These are phyloP conservation scores for Alternaria hordeiaustralica DNA, from an alignment of 2,329 filamentous ascomycete species.

Conservation along the genomic window DNA sequence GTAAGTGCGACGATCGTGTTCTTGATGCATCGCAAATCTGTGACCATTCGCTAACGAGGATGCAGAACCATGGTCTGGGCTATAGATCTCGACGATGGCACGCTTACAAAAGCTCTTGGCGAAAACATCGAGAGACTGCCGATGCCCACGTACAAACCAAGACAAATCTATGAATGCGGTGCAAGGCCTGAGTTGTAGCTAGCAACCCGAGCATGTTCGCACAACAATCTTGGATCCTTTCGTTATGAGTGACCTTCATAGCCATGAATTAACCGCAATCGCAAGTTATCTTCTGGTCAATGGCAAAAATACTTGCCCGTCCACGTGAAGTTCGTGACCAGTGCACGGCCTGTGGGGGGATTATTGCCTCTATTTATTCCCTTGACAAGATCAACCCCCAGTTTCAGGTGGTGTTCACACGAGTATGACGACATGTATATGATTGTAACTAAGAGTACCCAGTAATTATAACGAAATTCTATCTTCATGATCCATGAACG, in stretches of 20 bases:
- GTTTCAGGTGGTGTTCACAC: neutral
- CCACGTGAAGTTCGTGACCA: neutral
- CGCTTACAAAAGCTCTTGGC: neutral
- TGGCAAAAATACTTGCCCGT: neutral
- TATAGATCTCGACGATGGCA: neutral
- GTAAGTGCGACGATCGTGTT: neutral
- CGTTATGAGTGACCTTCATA: neutral
- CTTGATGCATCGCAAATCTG: neutral
- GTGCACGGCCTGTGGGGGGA: neutral
- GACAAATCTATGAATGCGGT: neutral
- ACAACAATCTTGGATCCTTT: fast-evolving
- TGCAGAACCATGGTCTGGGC: neutral
- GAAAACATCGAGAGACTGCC: neutral
- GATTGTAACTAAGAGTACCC: neutral
- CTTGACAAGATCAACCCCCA: neutral
- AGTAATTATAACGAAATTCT: neutral
- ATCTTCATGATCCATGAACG: neutral
- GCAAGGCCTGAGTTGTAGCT: neutral
- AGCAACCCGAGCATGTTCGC: neutral
- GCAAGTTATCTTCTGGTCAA: fast-evolving
- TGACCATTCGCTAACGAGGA: neutral
- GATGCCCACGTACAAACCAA: neutral
- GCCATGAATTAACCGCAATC: neutral
- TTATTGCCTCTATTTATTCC: neutral
- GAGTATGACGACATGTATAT: neutral